Evolutionary conservation across 2,329 filamentous ascomycete genomes (phyloP).

Genomic region (Ustulina deusta): DNA sequence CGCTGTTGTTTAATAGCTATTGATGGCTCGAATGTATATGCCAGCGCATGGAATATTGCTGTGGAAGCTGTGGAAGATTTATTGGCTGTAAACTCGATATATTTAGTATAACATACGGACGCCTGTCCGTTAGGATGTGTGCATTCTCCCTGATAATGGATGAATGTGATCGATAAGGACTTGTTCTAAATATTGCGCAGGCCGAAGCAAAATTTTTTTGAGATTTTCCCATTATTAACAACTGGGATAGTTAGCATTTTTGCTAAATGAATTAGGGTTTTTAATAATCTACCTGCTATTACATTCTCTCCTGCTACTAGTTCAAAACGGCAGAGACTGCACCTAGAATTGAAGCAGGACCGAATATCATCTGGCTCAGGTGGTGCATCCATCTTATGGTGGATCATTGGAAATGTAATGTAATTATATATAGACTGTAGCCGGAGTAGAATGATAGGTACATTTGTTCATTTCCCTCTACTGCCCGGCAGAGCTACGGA

Average conservation of each 20-base stretch:
- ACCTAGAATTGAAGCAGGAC: not conserved
- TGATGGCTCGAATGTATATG: constrained; percentile 11
- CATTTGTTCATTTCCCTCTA: too few species aligned
- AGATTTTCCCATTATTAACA: not conserved
- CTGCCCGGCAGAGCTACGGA: too few species aligned
- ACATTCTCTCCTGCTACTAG: not conserved
- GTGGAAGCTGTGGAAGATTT: not conserved
- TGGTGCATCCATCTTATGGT: not conserved
- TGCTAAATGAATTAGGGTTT: not conserved
- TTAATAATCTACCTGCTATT: not conserved
- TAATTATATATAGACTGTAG: too few species aligned
- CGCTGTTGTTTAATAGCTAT: not conserved
- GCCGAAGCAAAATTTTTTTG: not conserved
- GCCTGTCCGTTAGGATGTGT: not conserved
- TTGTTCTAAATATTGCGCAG: not conserved
- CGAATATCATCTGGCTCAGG: not conserved
- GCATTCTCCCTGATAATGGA: constrained; percentile 2
- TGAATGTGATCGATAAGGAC: not conserved
- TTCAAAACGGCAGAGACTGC: not conserved
- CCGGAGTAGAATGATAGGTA: too few species aligned
- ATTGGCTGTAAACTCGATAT: not conserved
- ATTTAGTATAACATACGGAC: constrained; percentile 4
- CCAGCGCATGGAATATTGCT: not conserved
- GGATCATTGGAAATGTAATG: too few species aligned
- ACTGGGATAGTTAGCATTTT: constrained; percentile 1